Evolutionary conservation across 192 early-diverging fungal species (phyloP).

Genomic region (Rhizoclosmatium sp.): DNA sequence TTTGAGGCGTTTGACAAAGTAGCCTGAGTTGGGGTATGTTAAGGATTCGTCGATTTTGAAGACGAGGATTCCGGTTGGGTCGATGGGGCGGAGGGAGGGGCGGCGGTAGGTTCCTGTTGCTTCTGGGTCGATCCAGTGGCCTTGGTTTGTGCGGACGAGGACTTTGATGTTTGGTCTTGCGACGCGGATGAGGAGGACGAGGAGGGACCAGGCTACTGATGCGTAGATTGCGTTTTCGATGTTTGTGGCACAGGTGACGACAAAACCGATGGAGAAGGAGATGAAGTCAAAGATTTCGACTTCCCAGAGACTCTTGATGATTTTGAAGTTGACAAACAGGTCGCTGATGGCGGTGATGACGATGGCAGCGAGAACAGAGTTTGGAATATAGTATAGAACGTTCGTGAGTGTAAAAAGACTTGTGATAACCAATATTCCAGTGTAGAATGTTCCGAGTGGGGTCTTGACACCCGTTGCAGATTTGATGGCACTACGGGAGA

Average conservation of each 20-base stretch:
- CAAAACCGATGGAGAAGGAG: conserved; percentile 53
- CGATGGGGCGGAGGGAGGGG: neutral
- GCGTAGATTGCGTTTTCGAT: conserved; percentile 85
- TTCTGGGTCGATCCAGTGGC: conserved; percentile 41
- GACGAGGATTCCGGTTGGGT: conserved; percentile 72
- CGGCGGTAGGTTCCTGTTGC: neutral
- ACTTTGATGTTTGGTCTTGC: conserved; percentile 68
- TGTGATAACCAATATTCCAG: conserved; percentile 78
- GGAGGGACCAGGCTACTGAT: conserved; percentile 71
- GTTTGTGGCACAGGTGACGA: conserved; percentile 67
- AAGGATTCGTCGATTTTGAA: conserved; percentile 69
- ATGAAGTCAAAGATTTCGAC: conserved; percentile 63
- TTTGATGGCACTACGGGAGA: conserved; percentile 91
- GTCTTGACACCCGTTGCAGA: conserved; percentile 83
- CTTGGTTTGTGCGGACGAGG: conserved; percentile 40
- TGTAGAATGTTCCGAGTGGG: conserved; percentile 79
- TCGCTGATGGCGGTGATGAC: conserved; percentile 85
- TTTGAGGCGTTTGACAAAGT: conserved; percentile 38
- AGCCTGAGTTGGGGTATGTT: conserved; percentile 73
- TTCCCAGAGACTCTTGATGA: conserved; percentile 71
- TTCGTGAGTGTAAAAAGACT: conserved; percentile 83
- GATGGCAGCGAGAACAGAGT: conserved; percentile 78
- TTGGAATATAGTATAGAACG: conserved; percentile 86
- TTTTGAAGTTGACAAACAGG: conserved; percentile 68
- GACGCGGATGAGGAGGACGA: conserved; percentile 77